These are phyloP conservation scores for Cryphonectria parasitica DNA, from an alignment of 2,329 filamentous ascomycete genomes.

Conservation along the genomic window DNA sequence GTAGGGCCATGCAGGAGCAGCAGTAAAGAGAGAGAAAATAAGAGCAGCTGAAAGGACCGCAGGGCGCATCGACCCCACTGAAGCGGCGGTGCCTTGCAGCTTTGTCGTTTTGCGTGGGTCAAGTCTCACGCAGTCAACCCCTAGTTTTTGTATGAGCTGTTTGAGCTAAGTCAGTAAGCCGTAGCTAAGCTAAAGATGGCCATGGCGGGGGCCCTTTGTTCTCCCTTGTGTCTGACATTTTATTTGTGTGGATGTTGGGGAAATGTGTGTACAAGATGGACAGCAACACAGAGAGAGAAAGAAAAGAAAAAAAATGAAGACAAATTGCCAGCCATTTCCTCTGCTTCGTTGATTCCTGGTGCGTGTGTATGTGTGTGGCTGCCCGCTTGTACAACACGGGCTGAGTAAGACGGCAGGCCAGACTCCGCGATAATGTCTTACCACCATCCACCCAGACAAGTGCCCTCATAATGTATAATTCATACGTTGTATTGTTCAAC, in stretches of 20 bases:
- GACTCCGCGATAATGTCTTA: slow-evolving; percentile 18
- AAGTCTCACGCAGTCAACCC: slow-evolving; percentile 23
- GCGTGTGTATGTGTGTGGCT: not conserved
- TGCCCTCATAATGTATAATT: slow-evolving; percentile 13
- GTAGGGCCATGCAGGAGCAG: not conserved
- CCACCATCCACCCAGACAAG: slow-evolving; percentile 12
- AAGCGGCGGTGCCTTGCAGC: slow-evolving; percentile 22
- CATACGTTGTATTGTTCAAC: slow-evolving; percentile 11
- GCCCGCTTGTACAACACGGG: not conserved
- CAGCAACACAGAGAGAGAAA: no score
- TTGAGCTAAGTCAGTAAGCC: slow-evolving; percentile 2
- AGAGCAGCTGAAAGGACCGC: not conserved
- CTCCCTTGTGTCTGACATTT: not conserved
- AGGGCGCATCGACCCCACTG: slow-evolving; percentile 9
- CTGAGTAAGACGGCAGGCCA: slow-evolving; percentile 26
- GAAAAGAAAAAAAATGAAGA: not conserved
- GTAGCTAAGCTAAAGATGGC: not conserved
- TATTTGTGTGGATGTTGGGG: no score
- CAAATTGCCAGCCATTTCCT: not conserved
- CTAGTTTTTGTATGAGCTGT: slow-evolving; percentile 20
- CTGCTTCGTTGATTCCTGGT: no score
- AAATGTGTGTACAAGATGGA: no score
- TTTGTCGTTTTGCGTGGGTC: slow-evolving; percentile 20
- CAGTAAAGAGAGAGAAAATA: no score
- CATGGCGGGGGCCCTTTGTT: no score